Conservation (phyloP, 176 grass and related monocot genomes). For the Zea mays region DNA sequence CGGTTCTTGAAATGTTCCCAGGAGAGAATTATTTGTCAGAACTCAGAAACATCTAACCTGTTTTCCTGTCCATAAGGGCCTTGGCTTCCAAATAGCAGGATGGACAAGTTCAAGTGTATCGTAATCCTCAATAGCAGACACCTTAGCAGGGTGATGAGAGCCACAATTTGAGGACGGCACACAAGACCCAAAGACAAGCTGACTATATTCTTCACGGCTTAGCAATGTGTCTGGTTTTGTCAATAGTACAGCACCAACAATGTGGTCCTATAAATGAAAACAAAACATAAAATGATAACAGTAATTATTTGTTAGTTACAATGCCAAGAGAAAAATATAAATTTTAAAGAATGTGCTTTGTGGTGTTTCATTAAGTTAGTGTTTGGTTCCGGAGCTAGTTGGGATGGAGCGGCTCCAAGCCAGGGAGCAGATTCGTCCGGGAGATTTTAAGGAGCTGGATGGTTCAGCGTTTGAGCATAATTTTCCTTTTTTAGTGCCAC, state of each 20-base stretch:
- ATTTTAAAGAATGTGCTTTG: not conserved
- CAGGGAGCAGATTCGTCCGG: too few species aligned
- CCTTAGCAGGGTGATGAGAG: constrained; percentile 43
- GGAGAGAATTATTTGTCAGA: not conserved
- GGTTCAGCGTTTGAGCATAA: too few species aligned
- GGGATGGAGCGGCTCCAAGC: too few species aligned
- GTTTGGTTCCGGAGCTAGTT: too few species aligned
- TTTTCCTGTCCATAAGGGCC: constrained; percentile 86
- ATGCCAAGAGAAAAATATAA: not conserved
- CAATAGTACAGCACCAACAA: constrained; percentile 86
- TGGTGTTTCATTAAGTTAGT: not conserved
- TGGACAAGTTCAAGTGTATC: constrained; percentile 47
- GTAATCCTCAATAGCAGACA: constrained; percentile 49
- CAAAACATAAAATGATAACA: not conserved
- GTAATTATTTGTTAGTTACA: constrained; percentile 25
- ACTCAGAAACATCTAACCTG: constrained; percentile 57
- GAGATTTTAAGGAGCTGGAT: too few species aligned
- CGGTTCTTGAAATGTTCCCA: constrained; percentile 4
- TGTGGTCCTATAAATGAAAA: constrained; percentile 73
- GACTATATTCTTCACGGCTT: constrained; percentile 83
- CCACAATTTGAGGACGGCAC: constrained; percentile 46
- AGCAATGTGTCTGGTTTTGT: constrained; percentile 78
- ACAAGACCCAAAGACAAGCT: constrained; percentile 76
- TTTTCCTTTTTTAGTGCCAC: too few species aligned
- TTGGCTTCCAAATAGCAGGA: constrained; percentile 73